A percentile compares a stretch with the other conserved stretches of the same genome.
Evolutionary conservation across 169 alveolate genomes (phyloP).

Genomic region (Fabrea salina): DNA sequence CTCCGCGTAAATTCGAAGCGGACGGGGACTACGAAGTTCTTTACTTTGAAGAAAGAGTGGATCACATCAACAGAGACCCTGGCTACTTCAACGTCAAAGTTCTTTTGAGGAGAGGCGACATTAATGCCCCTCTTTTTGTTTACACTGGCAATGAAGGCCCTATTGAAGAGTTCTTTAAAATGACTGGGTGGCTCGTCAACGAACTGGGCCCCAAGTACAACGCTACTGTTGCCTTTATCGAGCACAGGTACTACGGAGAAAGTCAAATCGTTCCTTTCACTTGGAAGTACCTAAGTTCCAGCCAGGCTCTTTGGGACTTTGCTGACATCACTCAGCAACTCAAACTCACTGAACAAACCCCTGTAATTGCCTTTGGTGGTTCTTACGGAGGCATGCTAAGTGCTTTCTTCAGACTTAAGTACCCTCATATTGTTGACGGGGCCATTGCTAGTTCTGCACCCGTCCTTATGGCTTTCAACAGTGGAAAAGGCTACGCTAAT

Average conservation of each 20-base stretch:
- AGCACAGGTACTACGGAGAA: constrained; percentile 34
- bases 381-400: constrained; percentile 74
- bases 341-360: constrained; percentile 24
- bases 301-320: constrained; percentile 9
- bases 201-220: constrained; percentile 17
- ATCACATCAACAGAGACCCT: constrained; percentile 19
- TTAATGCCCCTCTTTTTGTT: constrained; percentile 17
- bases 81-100: background rate
- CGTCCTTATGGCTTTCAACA: background rate
- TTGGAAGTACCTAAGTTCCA: background rate
- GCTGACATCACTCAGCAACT: constrained; percentile 15
- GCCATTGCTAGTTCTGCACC: constrained; percentile 70
- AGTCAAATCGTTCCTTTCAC: background rate
- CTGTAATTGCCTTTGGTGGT: constrained; percentile 69
- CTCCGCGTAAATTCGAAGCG: too few relatives aligned
- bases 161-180: background rate
- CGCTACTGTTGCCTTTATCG: constrained; percentile 18
- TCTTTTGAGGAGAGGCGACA: background rate
- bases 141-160: constrained; percentile 30
- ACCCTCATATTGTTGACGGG: constrained; percentile 61
- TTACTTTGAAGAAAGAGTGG: background rate
- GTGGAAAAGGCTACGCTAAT: background rate
- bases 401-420: constrained; percentile 71
- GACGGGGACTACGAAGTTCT: too few relatives aligned
- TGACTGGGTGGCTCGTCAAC: constrained; percentile 14